Evolutionary conservation across 129 eudicot species (phyloP), one percentile per base, ranked within the genome.

Genomic region (Helichrysum umbraculigerum): DNA sequence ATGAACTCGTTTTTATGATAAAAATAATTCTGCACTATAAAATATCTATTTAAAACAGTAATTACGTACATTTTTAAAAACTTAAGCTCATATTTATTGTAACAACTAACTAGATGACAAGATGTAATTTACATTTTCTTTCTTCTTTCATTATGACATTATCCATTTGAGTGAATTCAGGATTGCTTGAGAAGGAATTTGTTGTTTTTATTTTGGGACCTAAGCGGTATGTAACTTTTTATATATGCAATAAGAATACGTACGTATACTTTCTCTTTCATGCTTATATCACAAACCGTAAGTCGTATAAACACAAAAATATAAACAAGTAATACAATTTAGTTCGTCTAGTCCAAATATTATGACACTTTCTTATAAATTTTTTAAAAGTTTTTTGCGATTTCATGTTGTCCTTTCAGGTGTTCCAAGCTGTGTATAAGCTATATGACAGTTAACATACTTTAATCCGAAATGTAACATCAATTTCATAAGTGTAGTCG

Each of bases 161-260:
- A 25, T 25, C 28, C 44, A 1, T 7, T 32, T 17, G 21, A 33
- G 16, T 14, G 8, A 64, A 32, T 65, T 65, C 9, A 32, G 44
- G 14, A 64, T 64, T 32, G 69, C 69, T 64, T 64, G 21, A 64
- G 20, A 64, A 64, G 69, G 21, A 64, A 12, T 32, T 64, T 64
- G 12, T 64, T 64, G 39, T 34, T 12, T 63, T 17, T 30, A 64
- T 64, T 2, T 16, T 34, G n/a, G n/a, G n/a, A n/a, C n/a, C n/a
- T n/a, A n/a, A n/a, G n/a, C n/a, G n/a, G n/a, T n/a, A n/a, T n/a
- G n/a, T n/a, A n/a, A n/a, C n/a, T n/a, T n/a, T n/a, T n/a, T n/a
- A n/a, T n/a, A n/a, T n/a, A n/a, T n/a, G n/a, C n/a, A n/a, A n/a
- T n/a, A n/a, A n/a, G 44, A 17, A 65, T 56, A 17, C 6, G 32